A percentile compares a stretch with the other conserved stretches of the same genome.
Evolutionary conservation across 208 protist genomes (phyloP).

Genomic region (Leptomonas pyrrhocoris): DNA sequence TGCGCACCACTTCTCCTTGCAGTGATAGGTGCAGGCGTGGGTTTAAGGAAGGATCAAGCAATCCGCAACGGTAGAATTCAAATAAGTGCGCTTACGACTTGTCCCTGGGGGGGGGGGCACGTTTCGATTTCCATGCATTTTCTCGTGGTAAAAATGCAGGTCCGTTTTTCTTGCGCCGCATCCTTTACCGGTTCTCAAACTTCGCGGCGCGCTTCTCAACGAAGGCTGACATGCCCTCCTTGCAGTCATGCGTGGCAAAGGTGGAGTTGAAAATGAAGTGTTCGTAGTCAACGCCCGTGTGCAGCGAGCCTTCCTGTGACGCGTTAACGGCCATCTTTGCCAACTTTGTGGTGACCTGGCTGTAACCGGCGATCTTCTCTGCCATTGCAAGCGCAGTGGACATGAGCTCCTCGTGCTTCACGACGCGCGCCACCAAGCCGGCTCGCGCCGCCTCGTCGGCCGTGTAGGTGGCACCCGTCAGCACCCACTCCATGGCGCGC

Average conservation of each 20-base stretch:
- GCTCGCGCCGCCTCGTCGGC: slow-evolving; percentile 77
- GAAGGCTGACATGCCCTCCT: slow-evolving; percentile 94
- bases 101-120: no score
- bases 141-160: no score
- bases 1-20: no score
- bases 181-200: slow-evolving; percentile 82
- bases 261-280: slow-evolving; percentile 85
- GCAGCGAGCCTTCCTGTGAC: slow-evolving; percentile 78
- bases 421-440: slow-evolving; percentile 86
- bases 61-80: no score
- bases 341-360: slow-evolving; percentile 83
- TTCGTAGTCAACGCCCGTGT: slow-evolving; percentile 87
- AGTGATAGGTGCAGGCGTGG: no score
- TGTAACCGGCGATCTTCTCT: slow-evolving; percentile 69
- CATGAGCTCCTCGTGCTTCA: slow-evolving; percentile 80
- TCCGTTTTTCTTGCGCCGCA: not conserved
- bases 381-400: slow-evolving; percentile 62
- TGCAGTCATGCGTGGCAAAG: slow-evolving; percentile 91
- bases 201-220: slow-evolving; percentile 88
- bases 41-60: no score
- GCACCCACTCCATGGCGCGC: slow-evolving; percentile 94
- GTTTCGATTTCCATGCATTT: not conserved
- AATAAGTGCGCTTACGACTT: no score
- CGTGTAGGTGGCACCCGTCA: slow-evolving; percentile 85
- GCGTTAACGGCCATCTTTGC: slow-evolving; percentile 91